Base-by-base conservation (phyloP, 805 yeast species). In the Lachancea fermentati region DNA sequence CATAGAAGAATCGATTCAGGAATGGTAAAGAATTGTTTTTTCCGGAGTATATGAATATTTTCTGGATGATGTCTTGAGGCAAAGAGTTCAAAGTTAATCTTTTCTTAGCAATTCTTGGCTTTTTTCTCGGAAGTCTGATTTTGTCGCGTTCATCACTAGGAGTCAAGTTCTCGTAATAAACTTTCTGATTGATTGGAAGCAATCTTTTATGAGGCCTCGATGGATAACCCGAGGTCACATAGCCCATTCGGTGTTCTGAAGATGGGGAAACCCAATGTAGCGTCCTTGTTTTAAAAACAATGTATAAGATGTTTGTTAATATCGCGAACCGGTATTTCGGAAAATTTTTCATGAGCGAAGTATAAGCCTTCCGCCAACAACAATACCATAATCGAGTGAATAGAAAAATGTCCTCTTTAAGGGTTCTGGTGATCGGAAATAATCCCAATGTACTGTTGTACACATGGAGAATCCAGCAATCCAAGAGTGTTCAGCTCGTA, bases 401-500 rank as follows among this genome's bases (percentile, higher is more conserved):
- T 7, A 22, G 9, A n/a, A 32, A 2, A 9, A 44, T 44, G 47
- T 46, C 55, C n/a, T 39, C 50, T 5, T 45, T 61, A 32, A 51
- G 52, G 41, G 65, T 61, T 8, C 38, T 61, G 41, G 45, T 52
- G 14, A 42, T 54, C 22, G 64, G 66, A 28, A 47, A 55, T 28
- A 53, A 58, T 37, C 57, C 63, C 14, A 60, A 58, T 43, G 48
- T 60, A 17, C 30, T 54, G 36, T 39, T 61, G 30, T 58, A 55
- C 34, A 49, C 63, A 1, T 58, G 63, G 34, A 48, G 66, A 26
- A 58, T 61, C 33, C 63, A 59, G 42, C 37, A 57, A 32, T 62
- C 66, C n/a, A 58, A 58, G 39, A 55, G 62, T 39, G 61, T 60
- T n/a, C 58, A 51, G n/a, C 43, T 61, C 12, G 55, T 48, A 31